Percentiles rank a stretch among this genome's conserved stretches.
phyloP scores from a whole-genome alignment of 202 grass and related monocot genomes.

The Saccharum hybrid region DNA sequence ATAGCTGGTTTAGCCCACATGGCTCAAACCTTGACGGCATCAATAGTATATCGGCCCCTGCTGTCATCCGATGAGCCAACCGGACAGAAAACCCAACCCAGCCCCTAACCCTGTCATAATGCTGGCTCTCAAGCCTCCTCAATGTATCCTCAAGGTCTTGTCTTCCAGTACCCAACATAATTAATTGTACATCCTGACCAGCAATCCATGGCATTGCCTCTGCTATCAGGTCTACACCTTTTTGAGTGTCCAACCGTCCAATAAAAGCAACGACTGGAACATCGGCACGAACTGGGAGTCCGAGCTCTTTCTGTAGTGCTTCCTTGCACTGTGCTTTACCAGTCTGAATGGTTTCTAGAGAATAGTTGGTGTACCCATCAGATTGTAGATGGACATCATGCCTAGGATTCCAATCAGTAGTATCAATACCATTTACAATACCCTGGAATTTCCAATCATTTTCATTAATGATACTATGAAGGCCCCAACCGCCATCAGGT shows the following conservation, averaged over 20 bases:
- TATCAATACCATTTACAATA: constrained; percentile 86
- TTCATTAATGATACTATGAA: constrained; percentile 78
- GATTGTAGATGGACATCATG: constrained; percentile 68
- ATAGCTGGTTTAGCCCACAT: constrained; percentile 85
- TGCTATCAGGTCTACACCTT: constrained; percentile 84
- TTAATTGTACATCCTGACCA: constrained; percentile 78
- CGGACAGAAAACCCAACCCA: constrained; percentile 89
- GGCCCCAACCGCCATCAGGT: constrained; percentile 86
- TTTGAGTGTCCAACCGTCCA: constrained; percentile 78
- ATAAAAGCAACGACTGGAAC: constrained; percentile 82
- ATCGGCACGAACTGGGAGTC: constrained; percentile 62
- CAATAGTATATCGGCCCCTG: constrained; percentile 76
- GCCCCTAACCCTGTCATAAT: constrained; percentile 70
- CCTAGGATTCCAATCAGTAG: constrained; percentile 79
- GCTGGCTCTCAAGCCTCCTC: constrained; percentile 70
- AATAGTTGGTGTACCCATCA: constrained; percentile 80
- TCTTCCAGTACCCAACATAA: constrained; percentile 81
- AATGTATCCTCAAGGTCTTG: constrained; percentile 86
- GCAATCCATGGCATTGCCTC: constrained; percentile 95
- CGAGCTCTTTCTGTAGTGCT: constrained; percentile 72
- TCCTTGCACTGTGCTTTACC: constrained; percentile 81
- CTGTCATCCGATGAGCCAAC: constrained; percentile 81
- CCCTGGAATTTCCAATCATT: constrained; percentile 80
- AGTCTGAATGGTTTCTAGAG: constrained; percentile 62
- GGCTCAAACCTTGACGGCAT: constrained; percentile 95